Conservation (phyloP, 2,329 filamentous ascomycete genomes). For the Colletotrichum aenigma region DNA sequence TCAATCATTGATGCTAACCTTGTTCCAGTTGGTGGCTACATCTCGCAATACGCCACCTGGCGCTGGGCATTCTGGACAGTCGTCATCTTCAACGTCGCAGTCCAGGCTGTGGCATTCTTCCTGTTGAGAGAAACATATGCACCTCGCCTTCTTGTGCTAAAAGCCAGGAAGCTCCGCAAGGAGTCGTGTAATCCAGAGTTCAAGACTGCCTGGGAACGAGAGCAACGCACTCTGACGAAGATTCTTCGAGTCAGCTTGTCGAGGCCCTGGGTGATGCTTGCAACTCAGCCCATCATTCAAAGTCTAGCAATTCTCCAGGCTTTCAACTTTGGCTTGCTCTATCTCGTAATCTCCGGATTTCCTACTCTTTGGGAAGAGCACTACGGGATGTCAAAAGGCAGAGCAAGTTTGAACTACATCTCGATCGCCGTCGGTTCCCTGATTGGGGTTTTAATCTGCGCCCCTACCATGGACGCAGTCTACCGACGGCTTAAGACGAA, state of each 20-base stretch:
- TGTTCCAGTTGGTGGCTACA: conserved; percentile 40
- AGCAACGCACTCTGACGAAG: conserved; percentile 29
- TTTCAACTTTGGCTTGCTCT: conserved; percentile 66
- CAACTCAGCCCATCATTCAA: conserved; percentile 65
- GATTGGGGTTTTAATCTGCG: conserved; percentile 53
- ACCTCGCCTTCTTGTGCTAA: conserved; percentile 35
- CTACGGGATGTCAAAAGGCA: conserved; percentile 61
- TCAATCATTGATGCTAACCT: neutral
- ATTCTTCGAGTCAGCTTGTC: conserved; percentile 42
- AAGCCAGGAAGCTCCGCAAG: conserved; percentile 34
- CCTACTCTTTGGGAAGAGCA: conserved; percentile 58
- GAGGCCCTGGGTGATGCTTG: conserved; percentile 60
- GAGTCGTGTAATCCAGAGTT: conserved; percentile 34
- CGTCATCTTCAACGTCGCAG: conserved; percentile 42
- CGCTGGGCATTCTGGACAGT: conserved; percentile 52
- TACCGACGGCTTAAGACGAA: conserved; percentile 34
- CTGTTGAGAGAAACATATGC: conserved; percentile 43
- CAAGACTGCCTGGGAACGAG: conserved; percentile 40
- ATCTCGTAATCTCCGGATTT: conserved; percentile 67
- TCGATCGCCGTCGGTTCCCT: conserved; percentile 68
- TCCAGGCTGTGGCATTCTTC: conserved; percentile 35
- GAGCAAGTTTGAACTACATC: conserved; percentile 69
- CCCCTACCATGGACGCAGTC: conserved; percentile 44
- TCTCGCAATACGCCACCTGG: conserved; percentile 39
- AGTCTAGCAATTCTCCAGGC: conserved; percentile 59